phyloP scores from a whole-genome alignment of 768 basidiomycete genomes.

The Butyriboletus loyo region DNA sequence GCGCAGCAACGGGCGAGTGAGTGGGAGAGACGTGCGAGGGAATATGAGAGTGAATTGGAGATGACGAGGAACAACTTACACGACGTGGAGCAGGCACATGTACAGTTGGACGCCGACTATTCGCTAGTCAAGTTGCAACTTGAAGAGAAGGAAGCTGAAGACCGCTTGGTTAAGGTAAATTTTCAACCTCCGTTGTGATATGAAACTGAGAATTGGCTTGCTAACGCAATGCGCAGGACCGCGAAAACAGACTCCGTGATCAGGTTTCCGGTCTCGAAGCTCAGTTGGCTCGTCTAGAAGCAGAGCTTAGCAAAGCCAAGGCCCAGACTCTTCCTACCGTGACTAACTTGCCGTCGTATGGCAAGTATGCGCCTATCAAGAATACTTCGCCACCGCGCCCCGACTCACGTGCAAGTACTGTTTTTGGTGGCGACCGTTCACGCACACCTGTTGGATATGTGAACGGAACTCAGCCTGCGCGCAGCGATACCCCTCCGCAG shows the following conservation, averaged over 20 bases:
- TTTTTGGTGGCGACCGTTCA: conserved; percentile 50
- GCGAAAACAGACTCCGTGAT: conserved; percentile 64
- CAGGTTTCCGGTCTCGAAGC: conserved; percentile 62
- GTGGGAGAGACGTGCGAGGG: conserved; percentile 78
- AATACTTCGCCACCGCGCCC: conserved; percentile 54
- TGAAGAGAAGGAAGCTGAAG: conserved; percentile 72
- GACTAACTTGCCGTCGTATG: conserved; percentile 37
- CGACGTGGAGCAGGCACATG: conserved; percentile 59
- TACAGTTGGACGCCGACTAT: conserved; percentile 69
- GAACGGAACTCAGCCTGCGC: conserved; percentile 26
- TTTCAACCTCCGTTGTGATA: conserved; percentile 1
- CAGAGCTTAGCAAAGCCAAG: conserved; percentile 53
- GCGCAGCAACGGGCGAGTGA: conserved; percentile 77
- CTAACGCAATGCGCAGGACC: conserved; percentile 48
- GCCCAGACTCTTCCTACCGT: conserved; percentile 26
- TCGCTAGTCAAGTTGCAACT: conserved; percentile 66
- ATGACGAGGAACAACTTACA: conserved; percentile 58
- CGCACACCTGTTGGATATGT: conserved; percentile 47
- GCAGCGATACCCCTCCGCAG: conserved; percentile 48
- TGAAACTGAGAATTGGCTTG: background rate
- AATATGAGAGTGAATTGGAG: conserved; percentile 64
- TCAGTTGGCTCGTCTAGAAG: conserved; percentile 54
- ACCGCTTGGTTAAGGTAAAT: conserved; percentile 62
- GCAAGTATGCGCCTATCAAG: conserved; percentile 33
- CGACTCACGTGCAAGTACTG: conserved; percentile 71